Percentiles rank a stretch among this genome's conserved stretches.
phyloP scores from a whole-genome alignment of 2,329 filamentous ascomycete genomes.

The Coniochaeta sp. region DNA sequence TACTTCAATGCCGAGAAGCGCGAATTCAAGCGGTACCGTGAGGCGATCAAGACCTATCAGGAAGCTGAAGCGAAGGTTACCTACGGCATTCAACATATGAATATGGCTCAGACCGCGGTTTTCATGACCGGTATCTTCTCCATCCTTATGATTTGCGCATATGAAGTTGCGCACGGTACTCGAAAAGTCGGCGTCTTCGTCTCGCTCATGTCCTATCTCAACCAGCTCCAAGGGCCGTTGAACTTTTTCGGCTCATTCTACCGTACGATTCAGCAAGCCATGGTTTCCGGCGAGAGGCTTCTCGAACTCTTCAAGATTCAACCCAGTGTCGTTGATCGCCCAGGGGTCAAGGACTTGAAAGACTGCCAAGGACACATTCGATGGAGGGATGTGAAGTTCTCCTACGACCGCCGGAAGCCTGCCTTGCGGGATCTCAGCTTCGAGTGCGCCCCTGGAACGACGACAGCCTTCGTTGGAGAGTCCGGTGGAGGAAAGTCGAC shows the following conservation, averaged over 20 bases:
- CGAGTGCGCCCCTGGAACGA: slow-evolving; percentile 80
- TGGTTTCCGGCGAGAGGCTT: slow-evolving; percentile 95
- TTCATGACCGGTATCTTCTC: slow-evolving; percentile 71
- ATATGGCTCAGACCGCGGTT: slow-evolving; percentile 71
- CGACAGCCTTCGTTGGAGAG: slow-evolving; percentile 91
- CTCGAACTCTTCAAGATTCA: slow-evolving; percentile 94
- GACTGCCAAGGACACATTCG: slow-evolving; percentile 73
- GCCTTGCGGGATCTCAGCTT: slow-evolving; percentile 81
- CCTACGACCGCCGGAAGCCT: slow-evolving; percentile 80
- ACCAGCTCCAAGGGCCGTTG: slow-evolving; percentile 70
- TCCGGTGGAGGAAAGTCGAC: slow-evolving; percentile 97
- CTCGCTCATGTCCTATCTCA: slow-evolving; percentile 66
- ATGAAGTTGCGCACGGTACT: slow-evolving; percentile 63
- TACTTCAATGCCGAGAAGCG: slow-evolving; percentile 82
- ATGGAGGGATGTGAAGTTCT: slow-evolving; percentile 85
- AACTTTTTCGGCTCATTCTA: slow-evolving; percentile 96
- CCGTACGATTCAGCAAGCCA: slow-evolving; percentile 86
- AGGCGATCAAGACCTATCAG: slow-evolving; percentile 65
- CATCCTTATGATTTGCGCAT: slow-evolving; percentile 66
- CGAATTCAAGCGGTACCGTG: slow-evolving; percentile 66
- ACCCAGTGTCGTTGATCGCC: slow-evolving; percentile 78
- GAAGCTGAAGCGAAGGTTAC: slow-evolving; percentile 68
- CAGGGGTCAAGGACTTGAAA: slow-evolving; percentile 53
- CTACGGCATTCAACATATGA: slow-evolving; percentile 71
- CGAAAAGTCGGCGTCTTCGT: slow-evolving; percentile 66